A percentile compares a stretch with the other conserved stretches of the same genome.
phyloP scores from a whole-genome alignment of 2,329 filamentous ascomycete species.

The Xylariales sp. region DNA sequence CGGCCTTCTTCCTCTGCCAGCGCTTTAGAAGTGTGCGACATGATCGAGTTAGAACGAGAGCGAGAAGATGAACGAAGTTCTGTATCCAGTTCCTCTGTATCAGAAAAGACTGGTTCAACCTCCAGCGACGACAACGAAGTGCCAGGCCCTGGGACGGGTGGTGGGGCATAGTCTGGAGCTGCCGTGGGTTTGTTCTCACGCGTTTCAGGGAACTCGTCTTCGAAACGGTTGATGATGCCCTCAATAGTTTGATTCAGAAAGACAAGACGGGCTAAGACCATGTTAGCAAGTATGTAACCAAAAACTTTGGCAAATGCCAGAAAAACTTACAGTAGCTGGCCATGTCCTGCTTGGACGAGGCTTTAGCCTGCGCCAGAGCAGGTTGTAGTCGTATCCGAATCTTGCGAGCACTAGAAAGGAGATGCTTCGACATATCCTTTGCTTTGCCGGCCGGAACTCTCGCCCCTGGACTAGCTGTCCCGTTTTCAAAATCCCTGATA shows the following conservation, averaged over 20 bases:
- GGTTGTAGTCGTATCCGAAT: slow-evolving; percentile 81
- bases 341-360: slow-evolving; percentile 64
- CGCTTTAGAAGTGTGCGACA: slow-evolving; percentile 45
- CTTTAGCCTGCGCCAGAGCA: slow-evolving; percentile 70
- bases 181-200: slow-evolving; percentile 39
- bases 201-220: slow-evolving; percentile 93
- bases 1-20: slow-evolving; percentile 55
- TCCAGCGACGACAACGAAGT: slow-evolving; percentile 26
- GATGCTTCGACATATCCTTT: slow-evolving; percentile 88
- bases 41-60: slow-evolving; percentile 48
- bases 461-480: slow-evolving; percentile 38
- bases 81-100: slow-evolving; percentile 43
- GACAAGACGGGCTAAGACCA: slow-evolving; percentile 60
- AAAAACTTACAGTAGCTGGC: slow-evolving; percentile 64
- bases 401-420: slow-evolving; percentile 83
- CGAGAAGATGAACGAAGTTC: slow-evolving; percentile 37
- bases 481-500: slow-evolving; percentile 47
- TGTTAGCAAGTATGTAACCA: slow-evolving; percentile 17
- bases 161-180: slow-evolving; percentile 17
- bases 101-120: slow-evolving; percentile 36
- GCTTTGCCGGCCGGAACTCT: slow-evolving; percentile 57
- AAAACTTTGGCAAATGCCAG: not conserved
- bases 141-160: slow-evolving; percentile 14
- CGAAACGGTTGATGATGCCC: slow-evolving; percentile 91
- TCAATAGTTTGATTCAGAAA: slow-evolving; percentile 87